Evolutionary conservation across 116 monocot genomes (phyloP), one percentile per base, ranked within the genome.

Genomic region (Cymodocea nodosa): DNA sequence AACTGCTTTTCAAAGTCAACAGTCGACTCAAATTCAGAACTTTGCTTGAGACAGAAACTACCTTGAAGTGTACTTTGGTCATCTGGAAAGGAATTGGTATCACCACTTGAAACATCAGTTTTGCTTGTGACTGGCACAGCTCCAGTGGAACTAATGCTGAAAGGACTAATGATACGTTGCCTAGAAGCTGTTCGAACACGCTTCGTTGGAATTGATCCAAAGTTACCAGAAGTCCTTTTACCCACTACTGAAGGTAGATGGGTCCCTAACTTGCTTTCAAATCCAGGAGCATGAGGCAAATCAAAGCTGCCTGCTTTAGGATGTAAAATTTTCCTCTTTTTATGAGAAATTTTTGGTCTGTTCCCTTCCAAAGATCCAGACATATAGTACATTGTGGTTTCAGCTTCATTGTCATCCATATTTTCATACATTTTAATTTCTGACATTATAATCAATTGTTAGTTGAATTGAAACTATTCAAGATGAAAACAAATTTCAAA

Each of bases 31-130:
- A 88, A 69, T 51, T 92, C 89, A 49, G 84, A 62, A 70, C 81
- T 86, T 69, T 78, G 89, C 75, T 60, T 76, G 54, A 66, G 36
- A 60, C 78, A 76, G 50, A 79, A 86, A 72, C 75, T 82, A 68
- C 79, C 71, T 50, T 84, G 84, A 62, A 89, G 52, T 18, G 93
- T 89, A 68, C 80, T 76, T 67, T 83, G 84, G 62, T 99, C 99
- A 74, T 92, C 86, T 66, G 92, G 89, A 34, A 81, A 82, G 39
- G 93, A 92, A 73, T 64, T 83, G 53, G 92, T 99, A 58, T 99
- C 99, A 35, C 86, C 94, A 81, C 92, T 99, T 53, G 99, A 99
- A 71, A 76, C 89, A 73, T 92, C 99, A 54, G 84, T 89, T 83
- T 83, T 97, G 75, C 74, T 89, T n/a, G 69, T 83, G 52, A 81